These are phyloP conservation scores for Brassica juncea DNA, from an alignment of 345 rosid genomes.

Conservation along the genomic window DNA sequence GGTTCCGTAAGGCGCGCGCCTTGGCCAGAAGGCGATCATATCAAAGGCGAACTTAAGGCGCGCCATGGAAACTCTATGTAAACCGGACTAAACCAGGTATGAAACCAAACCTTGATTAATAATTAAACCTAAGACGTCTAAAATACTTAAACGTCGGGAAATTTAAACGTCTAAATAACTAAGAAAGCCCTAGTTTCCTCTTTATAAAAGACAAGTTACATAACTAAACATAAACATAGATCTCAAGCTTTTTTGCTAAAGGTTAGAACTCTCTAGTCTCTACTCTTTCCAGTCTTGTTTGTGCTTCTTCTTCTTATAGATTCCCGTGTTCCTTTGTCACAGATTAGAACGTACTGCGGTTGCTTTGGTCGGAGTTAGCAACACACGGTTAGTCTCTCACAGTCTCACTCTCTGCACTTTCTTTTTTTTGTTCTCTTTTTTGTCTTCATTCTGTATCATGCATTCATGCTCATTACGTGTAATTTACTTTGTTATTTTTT, in stretches of 20 bases:
- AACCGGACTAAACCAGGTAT: neutral
- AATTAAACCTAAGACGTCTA: neutral
- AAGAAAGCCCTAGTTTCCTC: neutral
- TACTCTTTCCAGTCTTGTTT: too few species aligned
- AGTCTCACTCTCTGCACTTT: too few species aligned
- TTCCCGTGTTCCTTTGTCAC: too few species aligned
- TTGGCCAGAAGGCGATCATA: neutral
- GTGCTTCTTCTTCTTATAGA: too few species aligned
- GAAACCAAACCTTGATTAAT: neutral
- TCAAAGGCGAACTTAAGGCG: neutral
- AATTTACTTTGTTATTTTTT: too few species aligned
- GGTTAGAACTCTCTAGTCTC: neutral
- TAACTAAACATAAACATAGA: neutral
- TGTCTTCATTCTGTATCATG: too few species aligned
- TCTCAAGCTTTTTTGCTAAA: neutral
- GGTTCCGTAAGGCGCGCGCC: neutral
- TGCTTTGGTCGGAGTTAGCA: too few species aligned
- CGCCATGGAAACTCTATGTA: neutral
- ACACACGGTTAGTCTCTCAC: too few species aligned
- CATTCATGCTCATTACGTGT: too few species aligned
- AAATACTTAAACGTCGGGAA: neutral
- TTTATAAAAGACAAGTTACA: neutral
- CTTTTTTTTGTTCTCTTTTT: too few species aligned
- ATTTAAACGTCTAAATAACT: neutral
- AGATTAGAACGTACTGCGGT: too few species aligned